Evolutionary conservation across 1,284 basidiomycete species (phyloP), one percentile per base, ranked within the genome.

Genomic region (Ustilago sp.): DNA sequence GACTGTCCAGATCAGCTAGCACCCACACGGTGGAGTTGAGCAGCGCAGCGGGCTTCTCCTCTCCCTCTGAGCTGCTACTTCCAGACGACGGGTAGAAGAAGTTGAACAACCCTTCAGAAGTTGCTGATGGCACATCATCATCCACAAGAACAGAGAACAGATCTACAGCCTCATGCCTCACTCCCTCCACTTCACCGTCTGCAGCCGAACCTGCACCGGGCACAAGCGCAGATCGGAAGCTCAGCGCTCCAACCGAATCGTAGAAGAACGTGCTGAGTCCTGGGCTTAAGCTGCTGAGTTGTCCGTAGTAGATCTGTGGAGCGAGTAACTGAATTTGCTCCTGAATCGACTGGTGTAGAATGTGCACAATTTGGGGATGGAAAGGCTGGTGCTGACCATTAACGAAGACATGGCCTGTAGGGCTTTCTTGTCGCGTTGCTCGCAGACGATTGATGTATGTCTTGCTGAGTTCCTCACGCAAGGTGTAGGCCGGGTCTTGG

Each of bases 311-410:
- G 15, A 94, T 87, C 91, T 94, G 65, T 32, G 70, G 73, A 2
- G 76, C 80, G 6, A 84, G 62, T 23, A 59, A 53, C 50, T 81
- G 74, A 15, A 74, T 59, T 61, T 80, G 74, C 53, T 74, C 75
- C 50, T 74, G 65, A 11, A 82, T 55, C 6, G 74, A n/a, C 23
- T 76, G 68, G 38, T 77, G 77, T 1, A 84, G 34, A 1, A 68
- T 38, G 19, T 77, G 68, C 8, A 74, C 57, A 47, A 80, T 32
- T 87, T 91, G 81, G 74, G 94, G 94, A 66, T 93, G 92, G 68
- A 93, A 87, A 7, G 89, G 87, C 36, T 91, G 89, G 82, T 93
- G 90, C 80, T 92, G 94, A 15, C 96, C 96, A 81, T 98, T 98
- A 80, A 98, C 88, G 85, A 98, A 96, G 60, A 87, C 31, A 88